Evolutionary conservation across 73 alveolate species (phyloP).

Genomic region (Symbiodinium pilosum): DNA sequence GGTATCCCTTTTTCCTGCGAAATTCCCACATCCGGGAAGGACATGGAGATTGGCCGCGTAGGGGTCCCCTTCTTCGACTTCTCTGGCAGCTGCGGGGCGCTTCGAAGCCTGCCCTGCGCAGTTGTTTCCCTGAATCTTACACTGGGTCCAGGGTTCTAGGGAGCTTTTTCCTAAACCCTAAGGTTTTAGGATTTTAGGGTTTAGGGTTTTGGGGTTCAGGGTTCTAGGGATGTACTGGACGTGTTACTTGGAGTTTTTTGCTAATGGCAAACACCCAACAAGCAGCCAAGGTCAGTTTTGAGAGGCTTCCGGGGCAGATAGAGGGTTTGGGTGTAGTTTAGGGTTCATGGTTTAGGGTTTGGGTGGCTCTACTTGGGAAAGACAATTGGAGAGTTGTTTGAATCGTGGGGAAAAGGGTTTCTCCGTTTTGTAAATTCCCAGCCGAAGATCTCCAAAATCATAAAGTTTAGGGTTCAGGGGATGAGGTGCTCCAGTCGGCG

Average conservation of each 20-base stretch:
- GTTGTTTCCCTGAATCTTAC: too few species aligned
- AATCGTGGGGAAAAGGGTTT: too few species aligned
- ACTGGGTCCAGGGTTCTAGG: background rate
- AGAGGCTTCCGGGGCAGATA: too few species aligned
- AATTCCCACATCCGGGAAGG: background rate
- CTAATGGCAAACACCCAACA: too few species aligned
- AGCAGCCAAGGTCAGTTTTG: too few species aligned
- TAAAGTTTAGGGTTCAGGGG: background rate
- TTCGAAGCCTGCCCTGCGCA: background rate
- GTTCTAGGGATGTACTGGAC: background rate
- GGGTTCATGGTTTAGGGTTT: background rate
- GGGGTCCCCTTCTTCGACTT: slow-evolving; percentile 80
- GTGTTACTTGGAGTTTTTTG: background rate
- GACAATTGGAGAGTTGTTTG: too few species aligned
- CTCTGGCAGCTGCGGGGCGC: background rate
- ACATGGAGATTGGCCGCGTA: slow-evolving; percentile 71
- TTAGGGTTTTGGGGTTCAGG: background rate
- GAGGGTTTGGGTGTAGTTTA: background rate
- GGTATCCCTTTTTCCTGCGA: background rate
- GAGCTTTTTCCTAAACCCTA: too few species aligned
- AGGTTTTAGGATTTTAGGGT: background rate
- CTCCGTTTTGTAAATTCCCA: too few species aligned
- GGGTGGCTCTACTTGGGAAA: too few species aligned
- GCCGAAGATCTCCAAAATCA: too few species aligned
- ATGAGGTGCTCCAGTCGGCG: background rate